phyloP scores from a whole-genome alignment of 176 grass and related monocot genomes.

The Musa acuminata region DNA sequence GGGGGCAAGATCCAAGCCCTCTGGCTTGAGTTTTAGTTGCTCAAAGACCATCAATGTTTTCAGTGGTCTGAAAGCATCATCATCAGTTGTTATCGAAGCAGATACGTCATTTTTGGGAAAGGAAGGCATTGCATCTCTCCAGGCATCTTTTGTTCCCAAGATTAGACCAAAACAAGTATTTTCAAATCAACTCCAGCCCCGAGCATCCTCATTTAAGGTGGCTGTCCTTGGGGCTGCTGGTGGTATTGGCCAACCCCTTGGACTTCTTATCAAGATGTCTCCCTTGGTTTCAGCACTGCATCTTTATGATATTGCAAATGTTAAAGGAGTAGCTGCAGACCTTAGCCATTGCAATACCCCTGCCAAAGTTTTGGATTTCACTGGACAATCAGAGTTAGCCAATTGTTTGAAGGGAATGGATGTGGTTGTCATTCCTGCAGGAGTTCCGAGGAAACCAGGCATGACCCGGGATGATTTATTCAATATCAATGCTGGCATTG shows the following conservation, averaged over 20 bases:
- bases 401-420: conserved; percentile 43
- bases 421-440: conserved; percentile 59
- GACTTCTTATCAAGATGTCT: conserved; percentile 62
- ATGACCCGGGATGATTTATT: conserved; percentile 80
- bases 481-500: conserved; percentile 69
- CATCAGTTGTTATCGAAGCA: conserved; percentile 16
- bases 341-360: conserved; percentile 59
- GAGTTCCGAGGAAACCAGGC: conserved; percentile 65
- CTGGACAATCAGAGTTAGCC: conserved; percentile 5
- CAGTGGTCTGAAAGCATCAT: conserved; percentile 23
- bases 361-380: conserved; percentile 14
- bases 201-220: conserved; percentile 52
- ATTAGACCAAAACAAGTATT: conserved; percentile 43
- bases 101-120: conserved; percentile 28
- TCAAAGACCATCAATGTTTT: conserved; percentile 20
- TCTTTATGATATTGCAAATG: conserved; percentile 59
- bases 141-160: conserved; percentile 26
- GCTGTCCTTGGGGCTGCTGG: conserved; percentile 61
- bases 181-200: conserved; percentile 27
- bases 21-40: conserved; percentile 14
- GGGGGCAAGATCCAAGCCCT: background rate
- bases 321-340: conserved; percentile 62
- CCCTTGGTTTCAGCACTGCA: conserved; percentile 54
- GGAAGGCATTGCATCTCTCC: conserved; percentile 14
- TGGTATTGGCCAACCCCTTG: conserved; percentile 60